Evolutionary conservation across 1,284 basidiomycete species (phyloP), one percentile per base, ranked within the genome.

Genomic region (Boletus sp.): DNA sequence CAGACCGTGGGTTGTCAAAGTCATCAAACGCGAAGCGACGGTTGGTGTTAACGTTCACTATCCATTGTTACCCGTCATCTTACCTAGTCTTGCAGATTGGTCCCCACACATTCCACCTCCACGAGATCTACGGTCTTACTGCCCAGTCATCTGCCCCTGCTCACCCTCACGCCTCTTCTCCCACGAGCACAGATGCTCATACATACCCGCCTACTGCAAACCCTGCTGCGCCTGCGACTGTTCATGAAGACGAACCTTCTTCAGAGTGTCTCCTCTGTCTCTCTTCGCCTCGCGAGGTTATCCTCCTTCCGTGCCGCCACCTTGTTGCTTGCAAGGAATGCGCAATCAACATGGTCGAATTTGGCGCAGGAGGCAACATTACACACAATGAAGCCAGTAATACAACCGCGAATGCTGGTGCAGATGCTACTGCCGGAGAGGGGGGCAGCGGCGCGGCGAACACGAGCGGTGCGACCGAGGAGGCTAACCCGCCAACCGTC

Each of bases 311-410:
- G 0, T 94, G 92, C 65, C 74, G 91, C 46, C 92, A 94, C 67
- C 76, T 94, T 23, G 91, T 94, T 46, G 92, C 92, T 6, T 94
- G 92, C 70, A 82, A 88, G 56, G 91, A 94, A 39, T 94, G 91
- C 58, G 91, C 91, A 0, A 69, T 94, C 37, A 94, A 94, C 62
- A 94, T 94, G 92, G 84, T 94, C 33, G 92, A 94, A 65, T 94
- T 91, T 64, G 92, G 92, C 30, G 92, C 92, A 0, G 91, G 92
- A 2, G 91, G 91, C 4, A 82, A 76, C 34, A 88, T 94, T 36
- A 78, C 75, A 19, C 79, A 91, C 48, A 64, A 73, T 9, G 76
- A 80, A 35, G 80, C 80, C 22, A 65, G 58, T 35, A 69, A 57
- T 44, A 12, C 54, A 42, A 12, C 44, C 13, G 10, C 43, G 22